These are phyloP conservation scores for Euphrasia arctica DNA, from an alignment of 305 asterid genomes.

Conservation along the genomic window DNA sequence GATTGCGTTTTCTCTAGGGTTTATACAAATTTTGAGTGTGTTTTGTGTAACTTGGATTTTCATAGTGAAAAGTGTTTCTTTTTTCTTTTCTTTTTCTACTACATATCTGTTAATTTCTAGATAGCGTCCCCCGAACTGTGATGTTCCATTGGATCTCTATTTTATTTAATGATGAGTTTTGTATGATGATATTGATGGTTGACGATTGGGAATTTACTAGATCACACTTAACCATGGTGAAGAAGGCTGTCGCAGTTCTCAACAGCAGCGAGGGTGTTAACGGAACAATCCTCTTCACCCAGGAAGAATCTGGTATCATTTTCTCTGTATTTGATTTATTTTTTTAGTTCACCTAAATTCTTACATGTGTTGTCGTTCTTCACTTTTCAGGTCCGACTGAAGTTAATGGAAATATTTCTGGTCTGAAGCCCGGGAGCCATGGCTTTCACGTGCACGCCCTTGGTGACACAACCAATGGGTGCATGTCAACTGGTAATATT, in stretches of 20 bases:
- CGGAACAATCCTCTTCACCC: constrained; percentile 71
- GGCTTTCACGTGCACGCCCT: constrained; percentile 96
- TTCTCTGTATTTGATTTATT: background rate
- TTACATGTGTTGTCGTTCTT: background rate
- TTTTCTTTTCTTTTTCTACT: background rate
- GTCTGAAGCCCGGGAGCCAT: constrained; percentile 90
- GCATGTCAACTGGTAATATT: constrained; percentile 87
- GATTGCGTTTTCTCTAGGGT: background rate
- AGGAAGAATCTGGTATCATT: constrained; percentile 79
- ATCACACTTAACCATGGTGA: constrained; percentile 79
- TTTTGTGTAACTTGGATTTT: constrained; percentile 16
- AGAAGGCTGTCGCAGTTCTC: constrained; percentile 92
- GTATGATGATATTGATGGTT: background rate
- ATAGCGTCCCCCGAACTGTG: background rate
- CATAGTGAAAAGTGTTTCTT: background rate
- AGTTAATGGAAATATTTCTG: constrained; percentile 69
- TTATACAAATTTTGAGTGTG: background rate
- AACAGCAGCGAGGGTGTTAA: constrained; percentile 77
- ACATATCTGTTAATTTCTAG: no score
- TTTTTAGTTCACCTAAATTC: constrained; percentile 15
- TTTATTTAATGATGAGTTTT: background rate
- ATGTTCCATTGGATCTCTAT: background rate
- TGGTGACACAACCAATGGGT: constrained; percentile 99
- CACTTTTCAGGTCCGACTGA: constrained; percentile 61
- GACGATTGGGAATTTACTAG: constrained; percentile 31